Conservation (phyloP, 306 rosid genomes). For the Senna siamea region DNA sequence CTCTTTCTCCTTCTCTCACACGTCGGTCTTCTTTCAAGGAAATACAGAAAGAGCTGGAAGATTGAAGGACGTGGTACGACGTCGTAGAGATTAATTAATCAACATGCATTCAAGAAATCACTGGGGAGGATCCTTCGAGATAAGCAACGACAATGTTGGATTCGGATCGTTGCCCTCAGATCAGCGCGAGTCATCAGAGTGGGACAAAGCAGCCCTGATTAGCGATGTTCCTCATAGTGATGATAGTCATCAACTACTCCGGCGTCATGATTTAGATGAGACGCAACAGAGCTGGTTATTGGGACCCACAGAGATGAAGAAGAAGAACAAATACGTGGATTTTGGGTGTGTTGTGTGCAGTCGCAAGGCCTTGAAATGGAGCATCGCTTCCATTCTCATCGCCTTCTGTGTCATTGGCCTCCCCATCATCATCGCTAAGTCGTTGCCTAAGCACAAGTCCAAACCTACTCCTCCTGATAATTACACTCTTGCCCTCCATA, state of each 20-base stretch:
- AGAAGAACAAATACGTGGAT: slow-evolving; percentile 62
- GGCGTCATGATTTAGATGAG: slow-evolving; percentile 41
- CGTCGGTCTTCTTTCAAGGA: too few species aligned
- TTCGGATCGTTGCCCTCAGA: not conserved
- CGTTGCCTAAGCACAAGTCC: slow-evolving; percentile 48
- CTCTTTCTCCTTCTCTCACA: too few species aligned
- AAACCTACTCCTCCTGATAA: slow-evolving; percentile 49
- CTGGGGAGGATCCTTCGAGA: slow-evolving; percentile 69
- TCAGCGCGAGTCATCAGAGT: slow-evolving; percentile 14
- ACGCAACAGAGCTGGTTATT: slow-evolving; percentile 61
- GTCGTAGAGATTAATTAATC: too few species aligned
- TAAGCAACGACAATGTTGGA: slow-evolving; percentile 11
- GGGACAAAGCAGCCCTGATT: slow-evolving; percentile 56
- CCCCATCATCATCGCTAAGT: slow-evolving; percentile 52
- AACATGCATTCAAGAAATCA: slow-evolving; percentile 58
- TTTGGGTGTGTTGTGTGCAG: slow-evolving; percentile 57
- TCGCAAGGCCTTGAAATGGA: slow-evolving; percentile 56
- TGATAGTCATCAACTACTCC: not conserved
- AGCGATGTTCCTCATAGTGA: not conserved
- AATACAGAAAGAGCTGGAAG: too few species aligned
- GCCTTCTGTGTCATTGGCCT: slow-evolving; percentile 55
- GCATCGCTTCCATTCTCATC: slow-evolving; percentile 30
- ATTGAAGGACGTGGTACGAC: too few species aligned
- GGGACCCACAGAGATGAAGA: slow-evolving; percentile 36
- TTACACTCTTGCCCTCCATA: slow-evolving; percentile 59